Percentiles rank a stretch among this genome's conserved stretches.
Conservation (phyloP, 371 early-diverging fungal genomes). For the Aphelidium insulamus region DNA sequence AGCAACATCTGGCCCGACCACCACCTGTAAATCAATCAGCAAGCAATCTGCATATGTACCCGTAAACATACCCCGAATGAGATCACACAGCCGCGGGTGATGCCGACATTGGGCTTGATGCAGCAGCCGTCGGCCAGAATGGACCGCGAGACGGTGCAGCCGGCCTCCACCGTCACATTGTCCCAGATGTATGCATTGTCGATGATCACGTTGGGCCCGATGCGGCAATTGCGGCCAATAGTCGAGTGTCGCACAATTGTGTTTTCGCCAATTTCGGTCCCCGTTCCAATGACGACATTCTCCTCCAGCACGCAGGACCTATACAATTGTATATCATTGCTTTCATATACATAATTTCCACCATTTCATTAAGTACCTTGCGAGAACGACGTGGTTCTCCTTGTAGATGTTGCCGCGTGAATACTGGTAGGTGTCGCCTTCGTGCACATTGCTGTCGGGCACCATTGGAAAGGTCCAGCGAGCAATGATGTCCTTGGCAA, state of each 20-base stretch:
- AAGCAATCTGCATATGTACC: neutral
- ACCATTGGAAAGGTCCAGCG: constrained; percentile 85
- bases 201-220: constrained; percentile 51
- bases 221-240: constrained; percentile 58
- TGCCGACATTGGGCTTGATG: constrained; percentile 32
- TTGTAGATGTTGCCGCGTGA: constrained; percentile 64
- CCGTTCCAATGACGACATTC: constrained; percentile 57
- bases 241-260: constrained; percentile 44
- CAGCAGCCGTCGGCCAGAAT: constrained; percentile 50
- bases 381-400: constrained; percentile 43
- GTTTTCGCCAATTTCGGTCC: constrained; percentile 48
- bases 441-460: constrained; percentile 58
- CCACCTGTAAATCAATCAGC: constrained; percentile 16
- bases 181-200: constrained; percentile 71
- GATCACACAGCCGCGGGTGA: constrained; percentile 47
- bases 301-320: constrained; percentile 51
- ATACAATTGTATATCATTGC: neutral
- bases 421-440: constrained; percentile 40
- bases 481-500: constrained; percentile 65
- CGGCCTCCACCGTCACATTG: constrained; percentile 34
- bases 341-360: no score
- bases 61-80: constrained; percentile 21
- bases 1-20: constrained; percentile 46
- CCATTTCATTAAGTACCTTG: constrained; percentile 11
- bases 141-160: constrained; percentile 30